Evolutionary conservation across 257 asterid genomes (phyloP), one percentile per base, ranked within the genome.

Genomic region (Solanum peruvianum): DNA sequence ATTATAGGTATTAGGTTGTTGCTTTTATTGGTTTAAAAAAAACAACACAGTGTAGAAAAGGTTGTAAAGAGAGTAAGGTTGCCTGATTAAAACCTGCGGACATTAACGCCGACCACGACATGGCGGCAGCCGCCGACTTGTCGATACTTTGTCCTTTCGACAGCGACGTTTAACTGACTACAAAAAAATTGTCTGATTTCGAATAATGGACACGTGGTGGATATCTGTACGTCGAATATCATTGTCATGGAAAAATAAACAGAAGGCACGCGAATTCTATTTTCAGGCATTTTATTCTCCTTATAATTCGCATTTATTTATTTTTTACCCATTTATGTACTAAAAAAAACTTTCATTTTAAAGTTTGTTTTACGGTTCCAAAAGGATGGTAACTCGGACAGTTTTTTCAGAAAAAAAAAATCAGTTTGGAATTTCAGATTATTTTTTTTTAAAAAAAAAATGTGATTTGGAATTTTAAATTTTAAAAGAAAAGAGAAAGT

Each of bases 121-220:
- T 88, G 86, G 92, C 91, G 84, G 90, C 92, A 86, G 96, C 97
- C 94, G 96, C 93, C 93, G 94, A 52, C 91, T 37, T 93, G 98
- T 92, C 94, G 85, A 15, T 25, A 6, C 25, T 3, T 25, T 77
- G 84, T 78, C 85, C 76, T 84, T 81, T 39, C 27, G 96, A 93
- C 86, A 93, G 93, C 92, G 94, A 93, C 93, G 90, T 80, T 75
- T 92, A 93, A 89, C 94, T 6, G 71, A 35, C 47, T 20, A 0
- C 27, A 56, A 56, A 56, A 56, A 56, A 20, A 56, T 20, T 56
- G 66, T 56, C 66, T 20, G 66, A 56, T 56, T 56, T 37, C 27
- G 6, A 37, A 21, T 14, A 67, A 11, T 11, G 3, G 62, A 77
- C 92, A 89, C 95, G 93, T 89, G 94, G 66, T 90, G 0, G 73